phyloP scores from a whole-genome alignment of 2,329 filamentous ascomycete species.

The Colletotrichum sp. region DNA sequence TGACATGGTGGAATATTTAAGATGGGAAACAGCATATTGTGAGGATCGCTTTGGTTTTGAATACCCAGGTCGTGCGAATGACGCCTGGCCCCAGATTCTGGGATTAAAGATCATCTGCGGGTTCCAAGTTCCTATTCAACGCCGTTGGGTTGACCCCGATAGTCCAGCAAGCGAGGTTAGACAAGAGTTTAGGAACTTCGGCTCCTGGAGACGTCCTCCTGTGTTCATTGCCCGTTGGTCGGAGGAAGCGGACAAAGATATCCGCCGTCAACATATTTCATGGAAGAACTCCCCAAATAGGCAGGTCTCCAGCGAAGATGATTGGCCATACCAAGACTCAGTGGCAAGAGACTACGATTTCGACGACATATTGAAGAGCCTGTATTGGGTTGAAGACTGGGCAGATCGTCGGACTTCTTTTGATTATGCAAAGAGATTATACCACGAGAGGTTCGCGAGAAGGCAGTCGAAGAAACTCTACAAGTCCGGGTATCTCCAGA shows the following conservation, averaged over 20 bases:
- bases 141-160: not conserved
- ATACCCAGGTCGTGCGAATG: too few relatives aligned
- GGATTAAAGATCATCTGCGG: not conserved
- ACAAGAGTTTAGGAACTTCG: not conserved
- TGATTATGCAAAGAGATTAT: not conserved
- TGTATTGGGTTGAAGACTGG: too few relatives aligned
- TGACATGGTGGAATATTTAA: not conserved
- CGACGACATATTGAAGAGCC: not conserved
- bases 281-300: not conserved
- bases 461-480: not conserved
- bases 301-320: accelerated
- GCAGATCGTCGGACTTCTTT: not conserved
- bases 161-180: not conserved
- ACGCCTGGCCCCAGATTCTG: not conserved
- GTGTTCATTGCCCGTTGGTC: not conserved
- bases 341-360: not conserved
- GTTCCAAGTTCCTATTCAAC: not conserved
- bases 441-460: not conserved
- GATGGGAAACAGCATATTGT: not conserved
- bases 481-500: not conserved
- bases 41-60: too few relatives aligned
- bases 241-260: too few relatives aligned
- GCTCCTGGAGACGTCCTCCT: not conserved
- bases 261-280: too few relatives aligned
- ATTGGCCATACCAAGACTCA: not conserved